Conservation (phyloP, 768 basidiomycete genomes). For the Trametes coccinea region DNA sequence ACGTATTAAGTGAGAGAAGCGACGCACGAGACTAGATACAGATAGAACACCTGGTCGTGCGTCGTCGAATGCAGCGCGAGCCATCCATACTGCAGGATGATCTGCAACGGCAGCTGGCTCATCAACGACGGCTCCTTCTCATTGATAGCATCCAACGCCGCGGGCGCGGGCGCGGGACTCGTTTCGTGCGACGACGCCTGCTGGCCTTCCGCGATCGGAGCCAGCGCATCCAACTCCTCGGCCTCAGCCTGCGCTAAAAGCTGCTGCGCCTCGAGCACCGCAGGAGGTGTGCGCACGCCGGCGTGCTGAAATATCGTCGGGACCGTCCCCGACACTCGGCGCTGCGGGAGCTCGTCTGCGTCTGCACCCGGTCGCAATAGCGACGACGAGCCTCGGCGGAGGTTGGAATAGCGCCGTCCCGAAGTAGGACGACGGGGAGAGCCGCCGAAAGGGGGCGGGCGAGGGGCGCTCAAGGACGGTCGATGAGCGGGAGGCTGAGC, state of each 20-base stretch:
- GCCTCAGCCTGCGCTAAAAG: conserved; percentile 48
- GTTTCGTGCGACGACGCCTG: conserved; percentile 33
- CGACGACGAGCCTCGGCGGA: conserved; percentile 18
- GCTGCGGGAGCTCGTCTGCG: conserved; percentile 36
- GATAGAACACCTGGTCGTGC: conserved; percentile 90
- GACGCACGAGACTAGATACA: conserved; percentile 85
- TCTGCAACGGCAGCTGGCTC: conserved; percentile 74
- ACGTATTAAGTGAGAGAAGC: neutral
- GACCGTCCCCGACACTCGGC: conserved; percentile 56
- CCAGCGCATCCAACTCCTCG: conserved; percentile 42
- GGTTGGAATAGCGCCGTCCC: conserved; percentile 33
- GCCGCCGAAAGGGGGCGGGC: conserved; percentile 28
- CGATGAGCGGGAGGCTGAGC: conserved; percentile 6
- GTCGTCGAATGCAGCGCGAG: conserved; percentile 87
- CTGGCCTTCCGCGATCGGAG: conserved; percentile 53
- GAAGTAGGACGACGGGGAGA: conserved; percentile 38
- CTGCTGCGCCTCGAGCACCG: conserved; percentile 72
- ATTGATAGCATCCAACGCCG: conserved; percentile 35
- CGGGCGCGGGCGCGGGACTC: conserved; percentile 28
- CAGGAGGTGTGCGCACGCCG: conserved; percentile 77
- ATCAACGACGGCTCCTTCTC: conserved; percentile 66
- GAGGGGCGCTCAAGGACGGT: conserved; percentile 5
- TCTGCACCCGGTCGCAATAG: conserved; percentile 19
- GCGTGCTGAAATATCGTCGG: conserved; percentile 84
- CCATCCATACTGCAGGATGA: conserved; percentile 90